Conservation (phyloP, 2,329 filamentous ascomycete species). For the Cadophora luteo-olivacea region DNA sequence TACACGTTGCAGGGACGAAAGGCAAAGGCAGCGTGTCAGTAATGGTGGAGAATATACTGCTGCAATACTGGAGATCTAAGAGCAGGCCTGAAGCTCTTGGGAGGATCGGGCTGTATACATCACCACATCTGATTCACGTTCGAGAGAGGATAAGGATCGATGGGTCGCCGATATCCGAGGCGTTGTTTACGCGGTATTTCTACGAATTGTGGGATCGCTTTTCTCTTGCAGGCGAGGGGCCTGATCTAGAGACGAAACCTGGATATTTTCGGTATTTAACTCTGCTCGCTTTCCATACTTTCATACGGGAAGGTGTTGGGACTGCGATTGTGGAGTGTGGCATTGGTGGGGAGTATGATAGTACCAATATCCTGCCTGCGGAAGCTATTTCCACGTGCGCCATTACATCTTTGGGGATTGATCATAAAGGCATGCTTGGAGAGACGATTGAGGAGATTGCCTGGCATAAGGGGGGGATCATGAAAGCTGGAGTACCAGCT, state of each 20-base stretch:
- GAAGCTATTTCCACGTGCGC: slow-evolving; percentile 66
- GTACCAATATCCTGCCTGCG: slow-evolving; percentile 79
- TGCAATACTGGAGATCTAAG: slow-evolving; percentile 50
- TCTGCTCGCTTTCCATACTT: slow-evolving; percentile 85
- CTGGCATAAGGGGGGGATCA: slow-evolving; percentile 92
- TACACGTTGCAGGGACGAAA: slow-evolving; percentile 21
- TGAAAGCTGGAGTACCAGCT: slow-evolving; percentile 70
- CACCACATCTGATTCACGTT: slow-evolving; percentile 71
- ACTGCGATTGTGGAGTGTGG: slow-evolving; percentile 90
- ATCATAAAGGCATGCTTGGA: slow-evolving; percentile 83
- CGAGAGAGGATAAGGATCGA: slow-evolving; percentile 73
- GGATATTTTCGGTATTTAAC: slow-evolving; percentile 94
- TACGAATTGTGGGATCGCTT: slow-evolving; percentile 70
- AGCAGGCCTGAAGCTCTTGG: slow-evolving; percentile 29
- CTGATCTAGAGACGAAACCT: slow-evolving; percentile 62
- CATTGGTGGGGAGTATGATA: slow-evolving; percentile 92
- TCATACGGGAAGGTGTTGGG: slow-evolving; percentile 75
- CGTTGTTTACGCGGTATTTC: slow-evolving; percentile 67
- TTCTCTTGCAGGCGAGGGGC: slow-evolving; percentile 39
- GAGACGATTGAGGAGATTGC: slow-evolving; percentile 81
- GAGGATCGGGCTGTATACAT: slow-evolving; percentile 68
- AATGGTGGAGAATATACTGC: slow-evolving; percentile 69
- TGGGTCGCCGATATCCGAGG: slow-evolving; percentile 62
- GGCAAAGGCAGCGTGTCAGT: slow-evolving; percentile 68
- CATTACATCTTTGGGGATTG: slow-evolving; percentile 82